Percentiles rank a stretch among this genome's conserved stretches.
Evolutionary conservation across 129 eudicot genomes (phyloP).

Genomic region (Pulicaria dysenterica): DNA sequence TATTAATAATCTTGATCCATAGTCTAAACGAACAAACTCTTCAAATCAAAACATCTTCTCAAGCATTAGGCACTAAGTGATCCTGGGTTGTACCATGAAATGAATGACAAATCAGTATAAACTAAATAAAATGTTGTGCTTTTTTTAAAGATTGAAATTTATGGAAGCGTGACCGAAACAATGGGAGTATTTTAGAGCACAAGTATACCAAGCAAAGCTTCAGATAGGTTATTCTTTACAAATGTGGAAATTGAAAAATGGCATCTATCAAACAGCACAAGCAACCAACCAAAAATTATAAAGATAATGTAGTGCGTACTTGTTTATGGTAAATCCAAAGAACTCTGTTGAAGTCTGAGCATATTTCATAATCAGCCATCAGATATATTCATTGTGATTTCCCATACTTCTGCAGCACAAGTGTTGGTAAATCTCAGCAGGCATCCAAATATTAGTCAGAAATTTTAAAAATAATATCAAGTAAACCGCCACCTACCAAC

Average conservation of each 20-base stretch:
- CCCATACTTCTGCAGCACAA: constrained; percentile 27
- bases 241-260: neutral
- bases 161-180: too few species aligned
- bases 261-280: constrained; percentile 28
- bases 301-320: constrained; percentile 35
- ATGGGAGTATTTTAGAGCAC: neutral
- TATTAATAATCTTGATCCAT: too few species aligned
- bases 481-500: constrained; percentile 14
- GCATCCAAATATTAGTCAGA: neutral
- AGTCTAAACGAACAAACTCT: too few species aligned
- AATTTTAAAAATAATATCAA: neutral
- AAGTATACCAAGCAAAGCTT: neutral
- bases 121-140: too few species aligned
- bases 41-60: too few species aligned
- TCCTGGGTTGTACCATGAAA: too few species aligned
- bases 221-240: constrained; percentile 21
- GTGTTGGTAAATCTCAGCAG: constrained; percentile 18
- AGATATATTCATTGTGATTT: constrained; percentile 20
- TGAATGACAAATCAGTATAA: too few species aligned
- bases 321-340: constrained; percentile 32
- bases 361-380: constrained; percentile 23
- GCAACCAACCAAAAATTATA: constrained; percentile 14
- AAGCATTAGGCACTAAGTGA: too few species aligned
- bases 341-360: constrained; percentile 26
- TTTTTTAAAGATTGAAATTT: too few species aligned